Base-by-base conservation (phyloP, 2,329 filamentous ascomycete species). In the Orbilia oligospora region DNA sequence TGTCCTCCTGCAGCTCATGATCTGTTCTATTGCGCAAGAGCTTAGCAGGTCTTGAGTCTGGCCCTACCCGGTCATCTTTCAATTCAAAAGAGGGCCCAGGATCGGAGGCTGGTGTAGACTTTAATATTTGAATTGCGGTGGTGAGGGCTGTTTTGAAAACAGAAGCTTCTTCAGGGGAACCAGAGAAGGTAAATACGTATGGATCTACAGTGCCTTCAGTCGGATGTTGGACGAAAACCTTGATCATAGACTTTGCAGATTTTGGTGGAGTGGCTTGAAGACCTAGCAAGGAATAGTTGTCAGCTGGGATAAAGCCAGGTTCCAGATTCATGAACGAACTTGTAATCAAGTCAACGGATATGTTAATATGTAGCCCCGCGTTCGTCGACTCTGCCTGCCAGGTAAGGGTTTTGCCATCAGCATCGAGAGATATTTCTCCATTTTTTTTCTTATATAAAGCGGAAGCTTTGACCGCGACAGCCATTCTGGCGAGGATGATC, bases 381-480 rank as follows among this genome's bases (percentile, higher is more conserved):
- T 27, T 88, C 68, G 89, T 87, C 18, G 67, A 48, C 44, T 55
- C 58, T 9, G 93, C 92, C 36, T 90, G 93, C 95, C 95, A 99
- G 84, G 90, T 91, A 79, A 98, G 89, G 44, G 88, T 90, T 83
- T 89, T 89, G 82, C 90, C 88, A 84, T 97, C 93, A 71, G 88
- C 86, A 16, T 92, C 90, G 81, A 98, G 87, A 27, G 90, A 89
- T 82, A 99, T 86, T 78, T 89, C 89, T 84, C 96, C 96, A 87
- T 98, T 93, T 85, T 97, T 96, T 87, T 98, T 99, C 86, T 97
- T 98, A 88, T 96, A 98, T 75, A 91, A 87, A 66, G 92, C 91
- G 80, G 88, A 89, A 76, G 91, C 93, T 81, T 87, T 88, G 66
- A 89, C 38, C 38, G 12, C 90, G 80, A 87, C 84, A 30, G 88